Base-by-base conservation (phyloP, 345 rosid genomes). In the Euphorbia tirucalli region DNA sequence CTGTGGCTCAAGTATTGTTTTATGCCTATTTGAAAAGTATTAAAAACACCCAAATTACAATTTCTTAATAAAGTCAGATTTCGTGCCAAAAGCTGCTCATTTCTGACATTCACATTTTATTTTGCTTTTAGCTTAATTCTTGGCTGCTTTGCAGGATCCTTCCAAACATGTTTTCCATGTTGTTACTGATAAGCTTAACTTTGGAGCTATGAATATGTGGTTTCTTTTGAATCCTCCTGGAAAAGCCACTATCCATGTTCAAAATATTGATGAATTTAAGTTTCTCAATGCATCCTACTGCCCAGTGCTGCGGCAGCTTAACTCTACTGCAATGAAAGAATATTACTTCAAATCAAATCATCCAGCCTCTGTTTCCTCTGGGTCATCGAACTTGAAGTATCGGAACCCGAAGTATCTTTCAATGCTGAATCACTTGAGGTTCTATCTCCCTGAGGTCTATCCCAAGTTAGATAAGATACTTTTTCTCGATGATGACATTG, bases 171-270 rank as follows among this genome's bases (percentile, higher is more conserved):
- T 95, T 7, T 95, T 95, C 74, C 99, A 95, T 82, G 93, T 95
- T 75, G 97, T 95, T 68, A 92, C 96, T 2, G 93, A 95, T 82
- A 95, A 88, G 77, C 93, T 95, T 30, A 95, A 95, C 77, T 95
- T 87, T 62, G 99, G 93, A 68, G 99, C 99, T 39, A 95, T 95
- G 97, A 95, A 86, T 79, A 95, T 92, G 99, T 95, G 99, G 99
- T 95, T 95, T 82, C 86, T 95, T 25, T 76, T 87, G 77, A 95
- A 92, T 77, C 97, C 99, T 73, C 99, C 99, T 19, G 91, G 97
- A 75, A 87, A 88, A 56, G 97, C 97, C 32, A 83, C 99, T 11
- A 92, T 95, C 74, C 93, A 95, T 81, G 99, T 95, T 49, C 96
- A 95, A 87, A 95, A 95, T 78, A 91, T 95, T 11, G 99, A 95